phyloP scores from a whole-genome alignment of 1,284 basidiomycete genomes.

The Fomitopsis pinicola region DNA sequence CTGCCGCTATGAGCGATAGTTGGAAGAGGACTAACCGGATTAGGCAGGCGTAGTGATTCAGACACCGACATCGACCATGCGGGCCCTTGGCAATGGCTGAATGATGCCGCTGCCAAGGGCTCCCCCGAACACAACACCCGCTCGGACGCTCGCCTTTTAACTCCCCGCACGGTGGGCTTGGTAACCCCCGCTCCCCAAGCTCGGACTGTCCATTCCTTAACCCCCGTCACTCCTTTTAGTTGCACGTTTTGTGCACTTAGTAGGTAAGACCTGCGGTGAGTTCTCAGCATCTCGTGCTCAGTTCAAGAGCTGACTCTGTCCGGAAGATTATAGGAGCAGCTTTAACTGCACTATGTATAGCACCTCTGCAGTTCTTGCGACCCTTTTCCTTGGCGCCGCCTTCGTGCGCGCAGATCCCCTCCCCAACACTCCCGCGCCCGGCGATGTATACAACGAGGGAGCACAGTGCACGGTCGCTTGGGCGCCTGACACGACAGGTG shows the following conservation, averaged over 20 bases:
- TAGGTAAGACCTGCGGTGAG: not conserved
- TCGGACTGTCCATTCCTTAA: conserved; percentile 12
- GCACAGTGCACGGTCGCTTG: conserved; percentile 49
- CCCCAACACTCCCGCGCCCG: conserved; percentile 47
- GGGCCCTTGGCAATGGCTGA: not conserved
- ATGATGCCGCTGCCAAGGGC: not conserved
- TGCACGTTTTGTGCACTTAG: not conserved
- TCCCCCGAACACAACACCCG: not conserved
- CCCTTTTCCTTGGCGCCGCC: conserved; percentile 36
- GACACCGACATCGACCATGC: conserved; percentile 1
- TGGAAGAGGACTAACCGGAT: conserved; percentile 3
- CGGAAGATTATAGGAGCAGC: not conserved
- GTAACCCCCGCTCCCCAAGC: not conserved
- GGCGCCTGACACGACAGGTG: conserved; percentile 48
- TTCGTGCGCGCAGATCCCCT: conserved; percentile 44
- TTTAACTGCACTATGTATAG: conserved; percentile 34
- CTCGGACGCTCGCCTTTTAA: not conserved
- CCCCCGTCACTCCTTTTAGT: conserved; percentile 18
- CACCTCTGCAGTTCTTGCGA: conserved; percentile 33
- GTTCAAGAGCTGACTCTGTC: no score
- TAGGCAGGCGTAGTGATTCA: conserved; percentile 5
- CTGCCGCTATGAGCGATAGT: not conserved
- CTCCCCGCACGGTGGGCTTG: not conserved
- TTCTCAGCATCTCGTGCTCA: no score
- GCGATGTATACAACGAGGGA: conserved; percentile 53